Percentiles rank a stretch among this genome's conserved stretches.
Conservation (phyloP, 192 early-diverging fungal species). For the Diversispora eburnea region DNA sequence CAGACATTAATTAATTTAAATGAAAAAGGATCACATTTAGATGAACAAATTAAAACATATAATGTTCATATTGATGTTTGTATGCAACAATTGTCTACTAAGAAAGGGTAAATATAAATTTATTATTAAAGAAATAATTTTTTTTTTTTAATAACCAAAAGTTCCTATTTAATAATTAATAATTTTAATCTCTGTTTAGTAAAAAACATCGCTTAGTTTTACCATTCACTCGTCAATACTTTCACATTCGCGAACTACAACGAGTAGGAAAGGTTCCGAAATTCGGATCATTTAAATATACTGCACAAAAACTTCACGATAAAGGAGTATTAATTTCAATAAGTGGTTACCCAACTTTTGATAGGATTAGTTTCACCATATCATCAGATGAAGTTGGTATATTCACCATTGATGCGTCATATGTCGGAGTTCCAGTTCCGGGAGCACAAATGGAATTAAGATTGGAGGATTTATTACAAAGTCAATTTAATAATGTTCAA, state of each 20-base stretch:
- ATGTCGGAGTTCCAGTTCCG: constrained; percentile 64
- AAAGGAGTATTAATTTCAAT: constrained; percentile 89
- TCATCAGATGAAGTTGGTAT: constrained; percentile 90
- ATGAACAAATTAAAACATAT: constrained; percentile 85
- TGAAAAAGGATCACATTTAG: constrained; percentile 80
- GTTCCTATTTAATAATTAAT: background rate
- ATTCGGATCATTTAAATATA: constrained; percentile 98
- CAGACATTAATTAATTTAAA: constrained; percentile 80
- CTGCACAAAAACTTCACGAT: constrained; percentile 86
- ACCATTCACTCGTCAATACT: constrained; percentile 94
- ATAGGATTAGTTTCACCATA: constrained; percentile 83
- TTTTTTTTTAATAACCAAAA: background rate
- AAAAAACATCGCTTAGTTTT: constrained; percentile 68
- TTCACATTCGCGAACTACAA: constrained; percentile 84
- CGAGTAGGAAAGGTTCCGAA: constrained; percentile 83
- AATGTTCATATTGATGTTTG: constrained; percentile 88
- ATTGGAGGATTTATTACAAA: constrained; percentile 91
- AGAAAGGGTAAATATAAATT: constrained; percentile 34
- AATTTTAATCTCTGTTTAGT: constrained; percentile 13
- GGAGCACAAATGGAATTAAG: constrained; percentile 74
- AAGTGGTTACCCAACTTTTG: constrained; percentile 79
- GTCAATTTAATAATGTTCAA: constrained; percentile 89
- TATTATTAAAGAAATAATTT: background rate
- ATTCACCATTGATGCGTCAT: constrained; percentile 83
- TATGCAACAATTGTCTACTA: constrained; percentile 81